phyloP scores from a whole-genome alignment of 129 eudicot genomes.

The Oenanthe sinensis region DNA sequence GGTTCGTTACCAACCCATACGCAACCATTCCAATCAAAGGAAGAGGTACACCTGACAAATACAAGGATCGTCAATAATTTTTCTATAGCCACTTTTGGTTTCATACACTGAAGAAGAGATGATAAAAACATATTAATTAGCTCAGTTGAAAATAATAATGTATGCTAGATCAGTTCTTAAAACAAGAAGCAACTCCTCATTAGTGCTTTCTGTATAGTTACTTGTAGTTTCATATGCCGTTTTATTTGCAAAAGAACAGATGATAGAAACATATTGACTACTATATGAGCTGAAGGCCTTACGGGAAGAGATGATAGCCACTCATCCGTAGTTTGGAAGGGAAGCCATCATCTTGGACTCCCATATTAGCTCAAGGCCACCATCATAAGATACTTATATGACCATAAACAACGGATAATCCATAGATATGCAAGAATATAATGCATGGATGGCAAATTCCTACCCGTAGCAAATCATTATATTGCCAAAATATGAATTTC shows the following conservation, averaged over 20 bases:
- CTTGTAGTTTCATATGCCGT: background rate
- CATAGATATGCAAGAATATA: background rate
- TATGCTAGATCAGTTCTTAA: background rate
- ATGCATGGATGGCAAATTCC: background rate
- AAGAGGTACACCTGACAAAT: conserved; percentile 84
- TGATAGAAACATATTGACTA: background rate
- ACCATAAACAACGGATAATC: background rate
- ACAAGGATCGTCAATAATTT: conserved; percentile 13
- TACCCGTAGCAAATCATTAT: background rate
- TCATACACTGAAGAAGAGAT: background rate
- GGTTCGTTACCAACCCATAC: conserved; percentile 56
- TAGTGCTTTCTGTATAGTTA: no score
- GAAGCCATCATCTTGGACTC: background rate
- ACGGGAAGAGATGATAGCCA: background rate
- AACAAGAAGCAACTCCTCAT: background rate
- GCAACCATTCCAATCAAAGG: conserved; percentile 91
- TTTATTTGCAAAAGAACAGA: background rate
- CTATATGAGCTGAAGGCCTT: background rate
- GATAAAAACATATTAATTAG: background rate
- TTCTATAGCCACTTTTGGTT: background rate
- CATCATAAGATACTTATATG: background rate
- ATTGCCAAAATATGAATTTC: no score
- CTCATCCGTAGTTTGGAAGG: background rate
- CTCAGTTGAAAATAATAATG: background rate
- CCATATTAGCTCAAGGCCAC: background rate